These are phyloP conservation scores for Kluyveromyces dobzhanskii DNA, from an alignment of 805 yeast species.

Conservation along the genomic window DNA sequence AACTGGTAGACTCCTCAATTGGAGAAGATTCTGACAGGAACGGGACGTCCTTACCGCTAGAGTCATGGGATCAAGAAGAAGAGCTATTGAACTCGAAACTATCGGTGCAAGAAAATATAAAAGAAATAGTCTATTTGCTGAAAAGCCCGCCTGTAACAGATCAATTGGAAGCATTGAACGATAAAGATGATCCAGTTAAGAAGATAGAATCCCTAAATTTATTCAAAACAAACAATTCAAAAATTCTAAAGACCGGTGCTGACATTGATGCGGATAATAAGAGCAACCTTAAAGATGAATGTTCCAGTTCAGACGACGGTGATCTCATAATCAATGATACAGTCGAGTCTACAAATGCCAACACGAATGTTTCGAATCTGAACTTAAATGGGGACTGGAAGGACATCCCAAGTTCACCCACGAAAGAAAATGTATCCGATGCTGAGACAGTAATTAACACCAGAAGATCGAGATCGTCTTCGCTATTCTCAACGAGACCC, in stretches of 20 bases:
- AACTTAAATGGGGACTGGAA: too few relatives aligned
- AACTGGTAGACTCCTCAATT: not conserved
- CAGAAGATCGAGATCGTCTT: constrained; percentile 7
- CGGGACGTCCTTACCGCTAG: not conserved
- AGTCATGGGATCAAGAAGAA: constrained; percentile 6
- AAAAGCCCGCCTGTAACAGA: constrained; percentile 22
- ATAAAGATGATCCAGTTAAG: constrained; percentile 18
- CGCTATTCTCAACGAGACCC: constrained; percentile 6
- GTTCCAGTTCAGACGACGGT: too few relatives aligned
- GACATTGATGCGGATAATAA: too few relatives aligned
- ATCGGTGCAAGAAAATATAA: constrained; percentile 27
- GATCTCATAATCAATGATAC: too few relatives aligned
- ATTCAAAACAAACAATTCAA: not conserved
- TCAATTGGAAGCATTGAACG: constrained; percentile 18
- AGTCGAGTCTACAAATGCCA: too few relatives aligned
- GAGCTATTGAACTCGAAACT: constrained; percentile 18
- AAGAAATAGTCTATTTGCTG: constrained; percentile 27
- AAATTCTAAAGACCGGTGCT: too few relatives aligned
- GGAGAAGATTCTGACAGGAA: not conserved
- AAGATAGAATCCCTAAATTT: constrained; percentile 19
- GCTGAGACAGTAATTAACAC: not conserved
- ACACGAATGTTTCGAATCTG: too few relatives aligned
- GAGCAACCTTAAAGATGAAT: too few relatives aligned
- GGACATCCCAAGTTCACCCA: too few relatives aligned
- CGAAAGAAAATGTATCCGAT: not conserved